Evolutionary conservation across 1,284 basidiomycete species (phyloP).

Genomic region (Ganoderma boninense): DNA sequence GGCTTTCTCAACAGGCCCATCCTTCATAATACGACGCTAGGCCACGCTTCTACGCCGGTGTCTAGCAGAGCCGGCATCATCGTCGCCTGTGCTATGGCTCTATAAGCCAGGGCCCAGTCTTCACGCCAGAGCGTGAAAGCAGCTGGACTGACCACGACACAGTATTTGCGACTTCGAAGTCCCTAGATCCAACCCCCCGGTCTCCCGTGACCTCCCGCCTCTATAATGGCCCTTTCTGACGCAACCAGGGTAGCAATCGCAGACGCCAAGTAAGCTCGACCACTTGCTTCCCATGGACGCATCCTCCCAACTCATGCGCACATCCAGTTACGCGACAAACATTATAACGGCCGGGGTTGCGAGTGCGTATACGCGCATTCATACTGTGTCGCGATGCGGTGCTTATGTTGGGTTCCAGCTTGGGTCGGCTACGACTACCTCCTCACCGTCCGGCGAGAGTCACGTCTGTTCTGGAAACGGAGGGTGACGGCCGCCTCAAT

Average conservation of each 20-base stretch:
- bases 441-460: constrained; percentile 16
- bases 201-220: no score
- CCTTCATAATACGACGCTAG: no score
- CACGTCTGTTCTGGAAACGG: constrained; percentile 14
- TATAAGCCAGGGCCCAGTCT: no score
- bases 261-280: neutral
- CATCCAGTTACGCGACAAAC: neutral
- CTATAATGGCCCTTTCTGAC: neutral
- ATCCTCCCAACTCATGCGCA: neutral
- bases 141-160: no score
- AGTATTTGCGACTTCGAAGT: no score
- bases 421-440: constrained; percentile 14
- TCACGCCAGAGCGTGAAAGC: no score
- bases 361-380: neutral
- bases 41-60: no score
- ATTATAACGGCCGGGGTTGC: neutral
- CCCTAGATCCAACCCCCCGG: no score
- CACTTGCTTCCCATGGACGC: neutral
- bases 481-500: neutral
- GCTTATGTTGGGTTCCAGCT: neutral
- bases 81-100: no score
- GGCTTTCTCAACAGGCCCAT: no score
- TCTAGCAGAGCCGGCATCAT: no score
- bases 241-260: neutral
- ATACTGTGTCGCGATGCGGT: no score